Evolutionary conservation across 768 basidiomycete species (phyloP).

Genomic region (Kwoniella europaea): DNA sequence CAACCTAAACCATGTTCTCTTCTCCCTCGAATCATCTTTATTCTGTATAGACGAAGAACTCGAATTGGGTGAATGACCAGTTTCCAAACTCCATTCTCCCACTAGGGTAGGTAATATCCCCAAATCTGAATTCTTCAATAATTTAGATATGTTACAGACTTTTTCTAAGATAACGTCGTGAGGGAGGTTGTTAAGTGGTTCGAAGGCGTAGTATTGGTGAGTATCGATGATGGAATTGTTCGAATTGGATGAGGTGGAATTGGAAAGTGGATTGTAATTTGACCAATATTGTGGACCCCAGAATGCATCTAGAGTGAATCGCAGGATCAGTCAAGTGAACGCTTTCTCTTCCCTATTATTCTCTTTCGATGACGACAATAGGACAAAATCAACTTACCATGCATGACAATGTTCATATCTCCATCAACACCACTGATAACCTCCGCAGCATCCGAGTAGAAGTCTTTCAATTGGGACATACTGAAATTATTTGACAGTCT

Average conservation of each 20-base stretch:
- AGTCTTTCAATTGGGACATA: constrained; percentile 50
- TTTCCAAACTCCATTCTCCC: constrained; percentile 58
- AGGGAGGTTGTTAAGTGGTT: constrained; percentile 49
- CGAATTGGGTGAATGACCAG: constrained; percentile 42
- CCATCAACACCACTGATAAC: constrained; percentile 22
- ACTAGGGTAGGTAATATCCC: constrained; percentile 36
- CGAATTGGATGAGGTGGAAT: constrained; percentile 13
- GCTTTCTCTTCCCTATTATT: too few relatives aligned
- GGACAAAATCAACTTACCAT: too few relatives aligned
- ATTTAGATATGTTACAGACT: constrained; percentile 50
- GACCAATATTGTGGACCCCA: constrained; percentile 55
- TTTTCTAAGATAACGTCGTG: constrained; percentile 49
- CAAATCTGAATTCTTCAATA: constrained; percentile 31
- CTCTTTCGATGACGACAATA: too few relatives aligned
- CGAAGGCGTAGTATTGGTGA: constrained; percentile 57
- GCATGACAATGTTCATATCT: constrained; percentile 46
- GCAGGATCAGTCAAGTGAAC: neutral
- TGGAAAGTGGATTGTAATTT: constrained; percentile 40
- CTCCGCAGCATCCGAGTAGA: constrained; percentile 41
- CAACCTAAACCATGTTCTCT: constrained; percentile 55
- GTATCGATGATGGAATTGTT: constrained; percentile 41
- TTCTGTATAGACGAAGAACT: constrained; percentile 30
- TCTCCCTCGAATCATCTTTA: constrained; percentile 32
- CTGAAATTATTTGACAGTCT: constrained; percentile 40
- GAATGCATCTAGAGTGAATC: constrained; percentile 45